Evolutionary conservation across 345 rosid genomes (phyloP).

Genomic region (Eutrema heterophyllum): DNA sequence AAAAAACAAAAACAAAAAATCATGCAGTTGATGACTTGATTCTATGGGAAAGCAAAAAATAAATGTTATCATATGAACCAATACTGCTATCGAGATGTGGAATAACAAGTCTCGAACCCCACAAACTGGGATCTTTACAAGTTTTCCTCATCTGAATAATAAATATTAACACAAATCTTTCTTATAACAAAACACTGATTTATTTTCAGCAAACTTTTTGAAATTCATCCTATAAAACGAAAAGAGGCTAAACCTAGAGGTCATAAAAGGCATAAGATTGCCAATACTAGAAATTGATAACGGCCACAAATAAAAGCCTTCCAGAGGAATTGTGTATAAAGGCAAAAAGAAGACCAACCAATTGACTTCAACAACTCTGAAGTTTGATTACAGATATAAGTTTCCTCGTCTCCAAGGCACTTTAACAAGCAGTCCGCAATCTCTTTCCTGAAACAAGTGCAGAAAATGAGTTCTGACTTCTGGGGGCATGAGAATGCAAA

Average conservation of each 20-base stretch:
- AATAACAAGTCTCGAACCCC: neutral
- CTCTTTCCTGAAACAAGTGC: slow-evolving; percentile 53
- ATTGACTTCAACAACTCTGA: slow-evolving; percentile 53
- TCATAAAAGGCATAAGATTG: neutral
- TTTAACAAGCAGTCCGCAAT: slow-evolving; percentile 54
- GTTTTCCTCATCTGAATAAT: neutral
- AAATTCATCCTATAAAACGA: neutral
- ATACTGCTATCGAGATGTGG: neutral
- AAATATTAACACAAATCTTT: neutral
- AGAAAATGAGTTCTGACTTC: slow-evolving; percentile 13
- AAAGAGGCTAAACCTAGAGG: neutral
- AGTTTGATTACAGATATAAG: slow-evolving; percentile 44
- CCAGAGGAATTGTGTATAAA: neutral
- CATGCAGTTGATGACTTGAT: neutral
- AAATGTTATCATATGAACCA: neutral
- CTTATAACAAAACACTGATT: neutral
- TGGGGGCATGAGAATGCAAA: slow-evolving; percentile 5
- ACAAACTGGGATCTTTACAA: neutral
- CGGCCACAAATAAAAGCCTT: neutral
- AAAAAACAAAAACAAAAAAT: neutral
- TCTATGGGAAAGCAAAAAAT: neutral
- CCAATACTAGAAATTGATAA: slow-evolving; percentile 4
- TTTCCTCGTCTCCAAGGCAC: slow-evolving; percentile 58
- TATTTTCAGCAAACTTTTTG: neutral
- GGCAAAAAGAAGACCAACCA: slow-evolving; percentile 42